A percentile compares a stretch with the other conserved stretches of the same genome.
Evolutionary conservation across 768 basidiomycete species (phyloP).

Genomic region (Trametes coccinea): DNA sequence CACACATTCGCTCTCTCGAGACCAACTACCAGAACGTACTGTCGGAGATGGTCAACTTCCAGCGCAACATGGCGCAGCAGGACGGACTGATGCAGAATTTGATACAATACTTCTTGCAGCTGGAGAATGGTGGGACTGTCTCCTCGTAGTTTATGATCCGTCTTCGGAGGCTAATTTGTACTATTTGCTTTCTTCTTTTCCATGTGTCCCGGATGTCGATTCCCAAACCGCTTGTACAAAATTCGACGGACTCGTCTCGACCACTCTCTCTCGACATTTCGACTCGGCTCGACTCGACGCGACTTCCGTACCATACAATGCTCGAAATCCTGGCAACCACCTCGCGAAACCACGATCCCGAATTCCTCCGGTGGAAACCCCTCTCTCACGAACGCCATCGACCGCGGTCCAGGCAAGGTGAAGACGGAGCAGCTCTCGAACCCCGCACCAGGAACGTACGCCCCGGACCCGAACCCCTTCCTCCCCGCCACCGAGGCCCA

Average conservation of each 20-base stretch:
- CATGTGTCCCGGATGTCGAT: constrained; percentile 9
- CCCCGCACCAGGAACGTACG: constrained; percentile 20
- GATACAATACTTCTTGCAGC: constrained; percentile 77
- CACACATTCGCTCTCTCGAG: constrained; percentile 59
- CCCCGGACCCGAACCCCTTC: constrained; percentile 47
- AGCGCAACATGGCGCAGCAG: constrained; percentile 78
- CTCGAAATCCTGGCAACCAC: neutral
- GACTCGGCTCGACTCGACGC: neutral
- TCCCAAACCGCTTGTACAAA: constrained; percentile 33
- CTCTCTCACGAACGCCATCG: neutral
- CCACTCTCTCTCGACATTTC: neutral
- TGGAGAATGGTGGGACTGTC: constrained; percentile 55
- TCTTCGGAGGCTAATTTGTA: constrained; percentile 41
- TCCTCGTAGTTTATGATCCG: constrained; percentile 24
- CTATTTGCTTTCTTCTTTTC: constrained; percentile 22
- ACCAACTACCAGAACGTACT: constrained; percentile 68
- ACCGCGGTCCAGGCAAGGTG: constrained; percentile 32
- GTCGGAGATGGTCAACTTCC: constrained; percentile 71
- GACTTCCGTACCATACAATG: neutral
- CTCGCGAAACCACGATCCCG: constrained; percentile 1
- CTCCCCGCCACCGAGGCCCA: constrained; percentile 59
- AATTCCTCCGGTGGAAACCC: constrained; percentile 3
- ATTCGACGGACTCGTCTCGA: constrained; percentile 16
- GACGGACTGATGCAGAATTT: constrained; percentile 81
- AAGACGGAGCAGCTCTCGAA: constrained; percentile 33